Evolutionary conservation across 208 protist species (phyloP), one percentile per base, ranked within the genome.

Genomic region (Wallacemonas sp.): DNA sequence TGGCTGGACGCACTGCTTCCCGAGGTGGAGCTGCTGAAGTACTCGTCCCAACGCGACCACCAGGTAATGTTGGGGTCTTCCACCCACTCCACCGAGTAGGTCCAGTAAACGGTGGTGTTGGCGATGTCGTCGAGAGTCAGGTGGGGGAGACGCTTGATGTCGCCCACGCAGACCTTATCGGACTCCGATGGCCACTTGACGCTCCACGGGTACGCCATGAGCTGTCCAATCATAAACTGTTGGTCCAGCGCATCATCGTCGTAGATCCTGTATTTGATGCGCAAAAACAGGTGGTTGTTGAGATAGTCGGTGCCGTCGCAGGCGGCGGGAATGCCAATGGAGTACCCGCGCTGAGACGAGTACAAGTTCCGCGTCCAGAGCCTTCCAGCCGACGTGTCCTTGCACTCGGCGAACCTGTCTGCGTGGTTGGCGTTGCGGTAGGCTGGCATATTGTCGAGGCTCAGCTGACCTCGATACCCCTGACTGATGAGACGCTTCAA

Each of bases 1-100:
- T 99, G 98, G 39, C 98, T 89, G 1, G 57, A 38, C 20, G 57
- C 28, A 23, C 81, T 72, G 0, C 74, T 75, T 50, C 87, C 83
- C 0, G 86, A 82, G 67, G 87, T 83, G 48, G 92, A 86, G 36
- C 74, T 86, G 38, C 54, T 61, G 45, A 99, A 89, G 73, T 99
- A 99, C 11, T 78, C 70, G 64, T 99, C 98, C 98, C 98, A 99
- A 16, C 98, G 92, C 25, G 96, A 97, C 1, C 93, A 92, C 98
- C 98, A 99, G 28, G 82, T 46, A 22, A 98, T 65, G 42, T 93
- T 80, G 26, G 61, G 69, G 25, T 74, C 59, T 38, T 59, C 31
- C 44, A 77, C 46, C 91, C 91, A 97, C 32, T 42, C 66, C n/a
- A 96, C 86, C 61, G 88, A 83, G 74, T 97, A 97, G 29, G 94